A percentile compares a stretch with the other conserved stretches of the same genome.
Evolutionary conservation across 768 basidiomycete species (phyloP).

Genomic region (Tephrocybe sp.): DNA sequence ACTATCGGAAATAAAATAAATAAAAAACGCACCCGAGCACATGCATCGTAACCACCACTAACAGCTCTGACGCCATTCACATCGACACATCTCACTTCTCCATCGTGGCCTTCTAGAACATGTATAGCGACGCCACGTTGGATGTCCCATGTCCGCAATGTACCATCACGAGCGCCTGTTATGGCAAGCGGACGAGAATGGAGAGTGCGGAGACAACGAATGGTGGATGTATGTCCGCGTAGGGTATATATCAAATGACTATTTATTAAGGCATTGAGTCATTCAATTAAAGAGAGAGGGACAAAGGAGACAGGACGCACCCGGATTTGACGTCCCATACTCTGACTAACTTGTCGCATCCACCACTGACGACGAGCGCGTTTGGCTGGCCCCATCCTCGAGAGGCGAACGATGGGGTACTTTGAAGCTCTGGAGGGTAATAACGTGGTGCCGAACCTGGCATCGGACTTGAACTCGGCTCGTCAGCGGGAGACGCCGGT

Average conservation of each 20-base stretch:
- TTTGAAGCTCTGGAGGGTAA: conserved; percentile 34
- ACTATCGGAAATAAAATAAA: conserved; percentile 1
- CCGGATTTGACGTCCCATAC: conserved; percentile 92
- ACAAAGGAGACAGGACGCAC: conserved; percentile 36
- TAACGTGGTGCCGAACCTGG: not conserved
- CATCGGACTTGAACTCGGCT: not conserved
- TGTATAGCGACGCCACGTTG: conserved; percentile 68
- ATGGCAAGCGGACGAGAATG: conserved; percentile 87
- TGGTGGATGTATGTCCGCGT: conserved; percentile 83
- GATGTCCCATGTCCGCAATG: conserved; percentile 91
- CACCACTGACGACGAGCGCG: conserved; percentile 83
- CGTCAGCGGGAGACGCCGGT: not conserved
- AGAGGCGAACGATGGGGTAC: conserved; percentile 60
- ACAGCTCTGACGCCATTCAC: conserved; percentile 81
- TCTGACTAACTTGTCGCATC: conserved; percentile 87
- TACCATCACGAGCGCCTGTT: conserved; percentile 84
- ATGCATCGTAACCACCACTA: conserved; percentile 92
- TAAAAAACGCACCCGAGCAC: conserved; percentile 60
- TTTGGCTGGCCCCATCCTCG: conserved; percentile 89
- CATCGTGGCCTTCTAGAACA: conserved; percentile 70
- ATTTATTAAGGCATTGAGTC: not conserved
- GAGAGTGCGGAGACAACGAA: conserved; percentile 85
- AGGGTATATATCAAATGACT: conserved; percentile 76
- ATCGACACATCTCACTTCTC: conserved; percentile 87
- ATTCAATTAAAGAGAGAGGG: not conserved